Conservation (phyloP, 495 filamentous ascomycete genomes). For the Neurospora intermedia region DNA sequence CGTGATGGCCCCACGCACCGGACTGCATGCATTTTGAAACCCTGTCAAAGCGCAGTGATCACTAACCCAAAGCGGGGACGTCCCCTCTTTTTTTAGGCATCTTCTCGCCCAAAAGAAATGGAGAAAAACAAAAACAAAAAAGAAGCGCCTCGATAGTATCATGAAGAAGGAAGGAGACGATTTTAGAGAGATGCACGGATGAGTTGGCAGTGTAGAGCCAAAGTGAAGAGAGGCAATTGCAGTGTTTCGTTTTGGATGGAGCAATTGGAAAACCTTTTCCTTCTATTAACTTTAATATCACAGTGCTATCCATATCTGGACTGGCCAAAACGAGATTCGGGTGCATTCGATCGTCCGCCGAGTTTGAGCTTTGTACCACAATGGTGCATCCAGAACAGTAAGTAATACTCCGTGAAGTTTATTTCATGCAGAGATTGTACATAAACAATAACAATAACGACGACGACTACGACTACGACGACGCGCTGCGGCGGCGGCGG, state of each 20-base stretch:
- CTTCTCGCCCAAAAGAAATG: background rate
- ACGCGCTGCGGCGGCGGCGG: background rate
- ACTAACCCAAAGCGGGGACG: background rate
- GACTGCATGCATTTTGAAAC: background rate
- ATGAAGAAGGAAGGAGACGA: background rate
- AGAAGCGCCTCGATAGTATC: background rate
- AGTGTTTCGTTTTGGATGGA: background rate
- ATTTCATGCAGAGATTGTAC: no score
- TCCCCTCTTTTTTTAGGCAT: background rate
- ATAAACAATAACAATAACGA: background rate
- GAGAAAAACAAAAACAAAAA: background rate
- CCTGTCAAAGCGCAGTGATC: background rate
- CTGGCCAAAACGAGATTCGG: background rate
- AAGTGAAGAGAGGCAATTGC: background rate
- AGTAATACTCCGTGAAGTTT: background rate
- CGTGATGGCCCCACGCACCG: background rate
- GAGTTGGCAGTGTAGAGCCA: background rate
- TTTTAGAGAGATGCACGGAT: background rate
- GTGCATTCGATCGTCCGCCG: background rate
- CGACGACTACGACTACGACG: background rate
- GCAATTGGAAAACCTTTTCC: background rate
- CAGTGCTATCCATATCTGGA: background rate
- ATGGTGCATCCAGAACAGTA: background rate
- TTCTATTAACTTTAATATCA: background rate
- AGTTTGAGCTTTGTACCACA: background rate